Evolutionary conservation across 2,329 filamentous ascomycete species (phyloP), one percentile per base, ranked within the genome.

Genomic region (Ceratocystiopsis sp.): DNA sequence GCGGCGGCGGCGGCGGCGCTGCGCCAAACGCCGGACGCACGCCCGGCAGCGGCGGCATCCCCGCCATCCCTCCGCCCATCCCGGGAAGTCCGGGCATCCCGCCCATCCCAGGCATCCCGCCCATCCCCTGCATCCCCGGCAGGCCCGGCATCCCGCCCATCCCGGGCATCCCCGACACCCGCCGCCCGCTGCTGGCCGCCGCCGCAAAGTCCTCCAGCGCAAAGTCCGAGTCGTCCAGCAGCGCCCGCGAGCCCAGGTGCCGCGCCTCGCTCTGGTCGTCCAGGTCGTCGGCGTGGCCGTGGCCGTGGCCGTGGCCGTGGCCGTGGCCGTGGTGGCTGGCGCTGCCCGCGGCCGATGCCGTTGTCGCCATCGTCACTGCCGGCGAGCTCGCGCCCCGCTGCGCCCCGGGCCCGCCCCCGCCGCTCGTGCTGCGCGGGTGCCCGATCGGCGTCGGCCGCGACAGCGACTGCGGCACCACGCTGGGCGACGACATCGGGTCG

Each of bases 211-310:
- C 60, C 7, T 59, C 57, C 33, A 66, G 63, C 48, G 61, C 71
- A 56, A 66, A 80, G 61, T 67, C 84, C 53, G 59, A 78, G 55
- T 93, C 86, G 48, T 80, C 80, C 39, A 96, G 67, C 13, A 98
- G 67, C 13, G 87, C 91, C 53, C 85, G 87, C 59, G 89, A 96
- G 13, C 91, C 91, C 21, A 98, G 69, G 52, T 91, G 86, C 47
- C 19, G 19, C 19, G 19, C 19, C 19, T 21, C 19, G 19, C 19
- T 21, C 19, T 43, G 38, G 12, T 44, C 42, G 19, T 18, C 17
- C 19, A 9, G 14, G 33, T 17, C 11, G 19, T 25, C 19, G 34
- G 15, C 10, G 13, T 4, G n/a, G 33, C 13, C 32, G 32, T 14
- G 25, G 25, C 25, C 25, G 25, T 29, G 19, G 19, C 29, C 7